Conservation (phyloP, 2,329 filamentous ascomycete genomes). For the Exophiala sp. region DNA sequence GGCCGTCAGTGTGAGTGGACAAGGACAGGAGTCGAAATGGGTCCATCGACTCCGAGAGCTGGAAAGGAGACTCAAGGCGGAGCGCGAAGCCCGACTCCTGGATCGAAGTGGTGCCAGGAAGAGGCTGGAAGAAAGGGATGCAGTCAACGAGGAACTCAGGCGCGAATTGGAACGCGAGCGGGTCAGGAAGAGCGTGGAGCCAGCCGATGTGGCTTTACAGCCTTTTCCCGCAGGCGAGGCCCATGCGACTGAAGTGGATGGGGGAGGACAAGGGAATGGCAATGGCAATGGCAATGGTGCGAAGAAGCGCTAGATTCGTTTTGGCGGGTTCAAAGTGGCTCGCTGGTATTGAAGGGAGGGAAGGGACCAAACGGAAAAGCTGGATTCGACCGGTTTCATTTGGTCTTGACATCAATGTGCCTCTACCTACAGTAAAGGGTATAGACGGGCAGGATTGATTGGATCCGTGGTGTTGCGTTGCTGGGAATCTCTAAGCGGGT, state of each 20-base stretch:
- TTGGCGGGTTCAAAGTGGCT: slow-evolving; percentile 5
- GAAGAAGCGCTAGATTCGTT: slow-evolving; percentile 25
- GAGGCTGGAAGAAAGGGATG: slow-evolving; percentile 67
- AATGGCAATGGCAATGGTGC: slow-evolving; percentile 7
- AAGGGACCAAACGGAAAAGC: background rate
- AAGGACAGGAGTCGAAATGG: slow-evolving; percentile 58
- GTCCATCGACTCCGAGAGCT: slow-evolving; percentile 78
- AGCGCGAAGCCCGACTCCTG: slow-evolving; percentile 76
- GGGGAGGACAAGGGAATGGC: background rate
- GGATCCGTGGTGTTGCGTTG: too few species aligned
- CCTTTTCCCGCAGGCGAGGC: slow-evolving; percentile 4
- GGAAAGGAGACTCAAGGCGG: slow-evolving; percentile 80
- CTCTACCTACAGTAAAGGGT: too few species aligned
- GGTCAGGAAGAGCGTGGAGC: slow-evolving; percentile 31
- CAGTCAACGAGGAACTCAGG: slow-evolving; percentile 65
- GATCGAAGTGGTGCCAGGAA: slow-evolving; percentile 79
- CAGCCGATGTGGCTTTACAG: background rate
- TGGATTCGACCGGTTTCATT: too few species aligned
- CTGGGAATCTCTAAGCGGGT: too few species aligned
- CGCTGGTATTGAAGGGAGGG: slow-evolving; percentile 4
- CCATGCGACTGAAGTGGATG: slow-evolving; percentile 3
- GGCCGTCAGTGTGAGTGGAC: slow-evolving; percentile 29
- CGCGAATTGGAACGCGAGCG: slow-evolving; percentile 57
- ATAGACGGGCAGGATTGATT: too few species aligned
- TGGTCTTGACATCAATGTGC: too few species aligned